These are phyloP conservation scores for Vachellia pachyceras DNA, from an alignment of 306 rosid genomes.

Conservation along the genomic window DNA sequence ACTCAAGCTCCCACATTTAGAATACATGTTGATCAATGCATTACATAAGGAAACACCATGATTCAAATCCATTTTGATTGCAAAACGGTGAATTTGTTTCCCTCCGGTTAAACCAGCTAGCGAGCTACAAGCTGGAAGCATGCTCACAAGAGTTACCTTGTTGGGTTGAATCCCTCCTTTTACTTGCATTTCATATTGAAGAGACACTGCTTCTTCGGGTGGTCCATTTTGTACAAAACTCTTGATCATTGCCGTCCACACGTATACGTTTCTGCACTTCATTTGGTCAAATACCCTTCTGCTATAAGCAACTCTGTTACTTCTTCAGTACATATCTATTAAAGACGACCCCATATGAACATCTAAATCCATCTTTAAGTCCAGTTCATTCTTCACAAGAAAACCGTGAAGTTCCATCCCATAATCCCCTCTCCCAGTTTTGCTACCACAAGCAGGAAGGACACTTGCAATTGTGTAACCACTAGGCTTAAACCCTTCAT, in stretches of 20 bases:
- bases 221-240: constrained; percentile 64
- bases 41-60: constrained; percentile 56
- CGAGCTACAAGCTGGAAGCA: constrained; percentile 73
- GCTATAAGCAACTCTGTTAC: constrained; percentile 47
- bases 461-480: constrained; percentile 70
- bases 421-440: constrained; percentile 41
- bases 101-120: constrained; percentile 63
- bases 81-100: constrained; percentile 73
- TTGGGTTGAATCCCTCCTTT: constrained; percentile 67
- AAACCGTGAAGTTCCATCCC: constrained; percentile 66
- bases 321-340: constrained; percentile 82
- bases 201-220: constrained; percentile 57
- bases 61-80: constrained; percentile 55
- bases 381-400: constrained; percentile 51
- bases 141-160: constrained; percentile 66
- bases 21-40: constrained; percentile 80
- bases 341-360: constrained; percentile 77
- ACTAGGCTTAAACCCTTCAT: constrained; percentile 61
- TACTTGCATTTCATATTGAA: constrained; percentile 67
- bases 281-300: constrained; percentile 70
- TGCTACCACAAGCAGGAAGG: constrained; percentile 43
- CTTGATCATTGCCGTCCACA: constrained; percentile 81
- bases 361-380: constrained; percentile 51
- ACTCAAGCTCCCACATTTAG: constrained; percentile 80
- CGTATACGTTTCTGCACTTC: constrained; percentile 63